These are phyloP conservation scores for Syncephalis plumigaleata DNA, from an alignment of 371 early-diverging fungal genomes.

Conservation along the genomic window DNA sequence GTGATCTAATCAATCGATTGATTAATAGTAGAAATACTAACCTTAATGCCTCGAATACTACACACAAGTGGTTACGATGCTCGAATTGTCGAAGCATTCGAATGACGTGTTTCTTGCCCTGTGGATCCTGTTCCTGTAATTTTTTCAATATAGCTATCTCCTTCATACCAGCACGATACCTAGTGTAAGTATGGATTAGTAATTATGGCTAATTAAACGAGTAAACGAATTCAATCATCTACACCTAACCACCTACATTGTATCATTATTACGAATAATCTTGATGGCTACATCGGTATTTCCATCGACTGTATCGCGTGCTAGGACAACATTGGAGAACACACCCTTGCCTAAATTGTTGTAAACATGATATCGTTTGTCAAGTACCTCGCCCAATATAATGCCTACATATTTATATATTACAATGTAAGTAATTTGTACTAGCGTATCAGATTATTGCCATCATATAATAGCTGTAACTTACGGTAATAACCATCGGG, in stretches of 20 bases:
- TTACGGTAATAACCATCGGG: constrained; percentile 90
- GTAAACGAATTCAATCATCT: background rate
- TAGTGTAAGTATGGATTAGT: constrained; percentile 7
- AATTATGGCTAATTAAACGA: background rate
- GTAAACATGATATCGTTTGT: constrained; percentile 71
- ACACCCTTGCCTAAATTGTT: constrained; percentile 85
- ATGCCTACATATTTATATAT: constrained; percentile 5
- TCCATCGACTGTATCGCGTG: constrained; percentile 44
- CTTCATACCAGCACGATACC: constrained; percentile 81
- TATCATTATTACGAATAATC: constrained; percentile 84
- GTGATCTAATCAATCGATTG: too few relatives aligned
- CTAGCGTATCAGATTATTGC: background rate
- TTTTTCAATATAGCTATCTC: constrained; percentile 75
- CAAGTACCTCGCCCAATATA: constrained; percentile 60
- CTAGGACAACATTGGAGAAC: constrained; percentile 84
- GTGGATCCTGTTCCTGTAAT: constrained; percentile 64
- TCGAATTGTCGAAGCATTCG: constrained; percentile 71
- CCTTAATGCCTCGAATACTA: constrained; percentile 86
- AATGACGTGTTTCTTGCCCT: constrained; percentile 74
- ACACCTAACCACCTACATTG: constrained; percentile 69
- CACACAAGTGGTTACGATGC: constrained; percentile 77
- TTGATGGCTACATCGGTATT: constrained; percentile 88
- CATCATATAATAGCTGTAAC: constrained; percentile 6
- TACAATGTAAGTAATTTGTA: background rate
- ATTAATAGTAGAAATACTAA: constrained; percentile 4